Percentiles rank a stretch among this genome's conserved stretches.
phyloP scores from a whole-genome alignment of 2,329 filamentous ascomycete genomes.

The Penicillium sumatraense region DNA sequence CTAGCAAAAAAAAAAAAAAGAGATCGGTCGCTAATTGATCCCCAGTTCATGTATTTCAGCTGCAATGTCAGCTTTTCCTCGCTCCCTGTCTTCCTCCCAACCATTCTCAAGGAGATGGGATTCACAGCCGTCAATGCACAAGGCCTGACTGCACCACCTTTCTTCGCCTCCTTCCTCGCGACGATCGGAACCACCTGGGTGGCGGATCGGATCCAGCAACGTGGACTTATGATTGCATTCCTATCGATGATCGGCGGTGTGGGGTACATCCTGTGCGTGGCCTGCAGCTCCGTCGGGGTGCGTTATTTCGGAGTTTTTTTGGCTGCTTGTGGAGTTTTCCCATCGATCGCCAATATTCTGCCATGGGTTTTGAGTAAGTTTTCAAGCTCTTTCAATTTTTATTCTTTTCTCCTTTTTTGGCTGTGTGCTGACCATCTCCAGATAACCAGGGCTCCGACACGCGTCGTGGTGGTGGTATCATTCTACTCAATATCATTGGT shows the following conservation, averaged over 20 bases:
- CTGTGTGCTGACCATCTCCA: constrained; percentile 15
- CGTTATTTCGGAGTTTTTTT: constrained; percentile 60
- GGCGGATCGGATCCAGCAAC: constrained; percentile 68
- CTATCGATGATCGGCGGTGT: constrained; percentile 62
- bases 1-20: neutral
- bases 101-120: constrained; percentile 69
- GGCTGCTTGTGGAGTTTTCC: constrained; percentile 67
- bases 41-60: constrained; percentile 60
- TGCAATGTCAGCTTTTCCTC: constrained; percentile 69
- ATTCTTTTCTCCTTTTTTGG: neutral
- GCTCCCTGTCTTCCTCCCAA: constrained; percentile 67
- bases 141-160: constrained; percentile 73
- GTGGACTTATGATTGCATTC: constrained; percentile 62
- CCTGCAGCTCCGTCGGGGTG: constrained; percentile 54
- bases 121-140: constrained; percentile 70
- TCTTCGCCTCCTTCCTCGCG: constrained; percentile 68
- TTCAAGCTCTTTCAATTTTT: neutral
- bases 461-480: constrained; percentile 67
- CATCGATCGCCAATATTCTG: constrained; percentile 71
- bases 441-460: constrained; percentile 73
- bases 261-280: constrained; percentile 69
- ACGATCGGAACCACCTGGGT: constrained; percentile 66
- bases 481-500: constrained; percentile 70
- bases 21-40: neutral
- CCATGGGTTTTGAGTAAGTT: constrained; percentile 65